These are phyloP conservation scores for Aspergillus sclerotioniger DNA, from an alignment of 495 filamentous ascomycete species.

Conservation along the genomic window DNA sequence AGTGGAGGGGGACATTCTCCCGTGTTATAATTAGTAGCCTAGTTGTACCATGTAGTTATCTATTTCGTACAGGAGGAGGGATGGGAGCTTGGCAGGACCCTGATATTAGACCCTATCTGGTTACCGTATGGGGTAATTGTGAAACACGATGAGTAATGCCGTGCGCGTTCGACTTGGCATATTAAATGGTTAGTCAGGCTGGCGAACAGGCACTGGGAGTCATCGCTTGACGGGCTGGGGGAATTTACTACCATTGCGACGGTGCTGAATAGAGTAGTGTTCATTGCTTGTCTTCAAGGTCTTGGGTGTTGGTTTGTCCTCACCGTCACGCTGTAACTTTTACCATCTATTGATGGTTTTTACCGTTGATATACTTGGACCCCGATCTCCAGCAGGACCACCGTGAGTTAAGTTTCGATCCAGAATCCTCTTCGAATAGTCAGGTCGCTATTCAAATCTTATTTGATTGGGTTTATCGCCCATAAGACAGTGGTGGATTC, in stretches of 20 bases:
- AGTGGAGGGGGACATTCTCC: neutral
- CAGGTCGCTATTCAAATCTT: neutral
- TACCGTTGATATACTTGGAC: no score
- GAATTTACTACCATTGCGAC: no score
- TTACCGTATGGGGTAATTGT: slow-evolving; percentile 1
- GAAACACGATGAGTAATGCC: neutral
- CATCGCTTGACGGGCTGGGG: no score
- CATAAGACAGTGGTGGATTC: slow-evolving; percentile 6
- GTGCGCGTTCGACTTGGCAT: neutral
- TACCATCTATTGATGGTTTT: no score
- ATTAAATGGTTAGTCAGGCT: neutral
- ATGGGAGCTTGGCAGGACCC: neutral
- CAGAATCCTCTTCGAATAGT: neutral
- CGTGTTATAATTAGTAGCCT: neutral
- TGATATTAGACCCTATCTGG: neutral
- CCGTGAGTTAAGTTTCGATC: neutral
- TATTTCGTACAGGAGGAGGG: slow-evolving; percentile 1
- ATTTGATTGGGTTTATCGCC: neutral
- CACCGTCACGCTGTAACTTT: no score
- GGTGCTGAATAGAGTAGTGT: no score
- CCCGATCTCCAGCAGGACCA: neutral
- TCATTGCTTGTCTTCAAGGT: no score
- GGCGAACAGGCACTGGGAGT: neutral
- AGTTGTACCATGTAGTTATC: neutral
- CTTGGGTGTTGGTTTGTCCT: no score